These are phyloP conservation scores for Coemansia sp. DNA, from an alignment of 192 early-diverging fungal genomes.

Conservation along the genomic window DNA sequence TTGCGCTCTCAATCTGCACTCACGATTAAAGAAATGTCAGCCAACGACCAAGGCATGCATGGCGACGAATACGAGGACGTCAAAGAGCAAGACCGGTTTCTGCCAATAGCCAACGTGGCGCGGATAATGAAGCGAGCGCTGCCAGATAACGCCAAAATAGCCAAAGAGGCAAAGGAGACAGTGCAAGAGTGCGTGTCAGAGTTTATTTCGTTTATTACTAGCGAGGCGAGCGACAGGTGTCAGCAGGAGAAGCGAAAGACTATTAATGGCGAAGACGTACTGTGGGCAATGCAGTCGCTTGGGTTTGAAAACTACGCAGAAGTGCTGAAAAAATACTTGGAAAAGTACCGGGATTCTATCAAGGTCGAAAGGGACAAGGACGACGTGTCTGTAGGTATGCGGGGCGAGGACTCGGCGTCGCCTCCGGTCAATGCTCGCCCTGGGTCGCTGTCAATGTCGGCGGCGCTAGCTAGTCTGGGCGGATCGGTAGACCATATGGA, in stretches of 20 bases:
- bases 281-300: constrained; percentile 97
- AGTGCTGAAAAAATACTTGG: constrained; percentile 84
- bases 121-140: constrained; percentile 97
- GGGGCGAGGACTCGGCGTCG: constrained; percentile 25
- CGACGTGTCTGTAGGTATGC: constrained; percentile 18
- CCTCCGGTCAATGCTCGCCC: constrained; percentile 20
- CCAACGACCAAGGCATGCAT: constrained; percentile 33
- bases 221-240: constrained; percentile 96
- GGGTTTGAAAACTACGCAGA: constrained; percentile 98
- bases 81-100: constrained; percentile 93
- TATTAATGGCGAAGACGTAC: constrained; percentile 96
- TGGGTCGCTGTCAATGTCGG: constrained; percentile 11
- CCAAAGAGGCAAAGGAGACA: constrained; percentile 97
- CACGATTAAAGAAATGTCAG: constrained; percentile 26
- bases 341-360: constrained; percentile 79
- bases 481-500: constrained; percentile 28
- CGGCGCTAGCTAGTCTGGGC: constrained; percentile 24
- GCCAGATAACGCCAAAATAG: constrained; percentile 97
- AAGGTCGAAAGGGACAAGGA: constrained; percentile 56
- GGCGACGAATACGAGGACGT: constrained; percentile 70
- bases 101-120: constrained; percentile 96
- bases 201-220: constrained; percentile 98
- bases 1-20: neutral
- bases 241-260: constrained; percentile 96
- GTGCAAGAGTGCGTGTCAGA: constrained; percentile 97